Conservation (phyloP, 371 early-diverging fungal genomes). For the Mucor sp. region DNA sequence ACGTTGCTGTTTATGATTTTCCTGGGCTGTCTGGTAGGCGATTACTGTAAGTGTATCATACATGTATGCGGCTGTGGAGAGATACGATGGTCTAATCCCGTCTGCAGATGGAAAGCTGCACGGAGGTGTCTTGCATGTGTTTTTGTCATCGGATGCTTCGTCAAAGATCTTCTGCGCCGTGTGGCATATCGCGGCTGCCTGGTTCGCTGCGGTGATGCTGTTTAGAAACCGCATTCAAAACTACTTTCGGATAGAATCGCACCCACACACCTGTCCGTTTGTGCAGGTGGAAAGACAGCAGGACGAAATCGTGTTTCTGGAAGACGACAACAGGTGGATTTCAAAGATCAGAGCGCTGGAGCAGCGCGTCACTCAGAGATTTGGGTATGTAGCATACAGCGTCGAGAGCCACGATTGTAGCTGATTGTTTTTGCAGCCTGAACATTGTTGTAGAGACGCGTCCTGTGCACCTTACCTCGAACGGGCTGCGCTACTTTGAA, state of each 20-base stretch:
- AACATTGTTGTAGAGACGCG: constrained; percentile 47
- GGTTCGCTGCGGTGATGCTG: constrained; percentile 58
- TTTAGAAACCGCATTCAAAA: constrained; percentile 47
- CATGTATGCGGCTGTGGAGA: too few relatives aligned
- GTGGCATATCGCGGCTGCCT: constrained; percentile 67
- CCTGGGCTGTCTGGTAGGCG: constrained; percentile 65
- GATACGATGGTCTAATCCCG: neutral
- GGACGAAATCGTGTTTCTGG: constrained; percentile 51
- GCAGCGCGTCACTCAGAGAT: constrained; percentile 5
- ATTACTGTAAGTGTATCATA: constrained; percentile 69
- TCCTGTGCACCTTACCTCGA: constrained; percentile 41
- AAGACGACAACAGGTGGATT: constrained; percentile 42
- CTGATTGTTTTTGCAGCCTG: neutral
- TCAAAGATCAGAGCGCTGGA: constrained; percentile 32
- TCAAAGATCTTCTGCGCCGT: constrained; percentile 62
- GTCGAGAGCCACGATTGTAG: too few relatives aligned
- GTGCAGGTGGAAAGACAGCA: constrained; percentile 68
- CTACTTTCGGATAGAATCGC: constrained; percentile 59
- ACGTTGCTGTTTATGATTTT: constrained; percentile 67
- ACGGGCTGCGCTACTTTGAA: constrained; percentile 63
- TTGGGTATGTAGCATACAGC: constrained; percentile 24
- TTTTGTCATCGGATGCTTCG: constrained; percentile 56
- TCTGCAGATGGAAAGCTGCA: constrained; percentile 42
- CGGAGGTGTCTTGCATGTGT: constrained; percentile 38
- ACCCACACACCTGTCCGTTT: constrained; percentile 47